phyloP scores from a whole-genome alignment of 306 rosid species.

The Coriaria nepalensis region DNA sequence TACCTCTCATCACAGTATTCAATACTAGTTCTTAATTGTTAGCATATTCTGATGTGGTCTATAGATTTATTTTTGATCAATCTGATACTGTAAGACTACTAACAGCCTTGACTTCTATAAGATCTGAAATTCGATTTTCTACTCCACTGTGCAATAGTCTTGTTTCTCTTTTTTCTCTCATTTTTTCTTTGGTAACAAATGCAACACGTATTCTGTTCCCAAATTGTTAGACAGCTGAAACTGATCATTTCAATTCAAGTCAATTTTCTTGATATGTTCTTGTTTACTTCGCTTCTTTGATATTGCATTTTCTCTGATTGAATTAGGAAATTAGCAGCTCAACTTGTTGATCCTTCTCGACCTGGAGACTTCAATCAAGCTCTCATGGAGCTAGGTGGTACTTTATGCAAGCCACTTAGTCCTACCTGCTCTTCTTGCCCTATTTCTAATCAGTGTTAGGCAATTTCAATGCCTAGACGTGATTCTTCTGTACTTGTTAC shows the following conservation, averaged over 20 bases:
- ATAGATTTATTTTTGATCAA: too few relatives aligned
- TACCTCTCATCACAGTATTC: too few relatives aligned
- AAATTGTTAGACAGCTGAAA: too few relatives aligned
- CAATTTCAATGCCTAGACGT: constrained; percentile 36
- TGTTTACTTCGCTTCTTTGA: too few relatives aligned
- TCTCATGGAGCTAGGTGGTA: constrained; percentile 96
- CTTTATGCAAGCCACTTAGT: constrained; percentile 55
- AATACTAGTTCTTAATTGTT: neutral
- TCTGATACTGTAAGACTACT: too few relatives aligned
- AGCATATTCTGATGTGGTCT: too few relatives aligned
- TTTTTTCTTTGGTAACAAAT: too few relatives aligned
- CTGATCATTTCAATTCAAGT: too few relatives aligned
- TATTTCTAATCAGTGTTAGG: constrained; percentile 49
- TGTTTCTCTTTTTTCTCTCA: constrained; percentile 6
- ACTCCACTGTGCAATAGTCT: neutral
- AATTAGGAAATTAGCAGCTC: constrained; percentile 71
- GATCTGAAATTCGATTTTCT: too few relatives aligned
- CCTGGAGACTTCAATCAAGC: constrained; percentile 95
- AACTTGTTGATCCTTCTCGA: constrained; percentile 60
- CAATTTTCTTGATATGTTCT: too few relatives aligned
- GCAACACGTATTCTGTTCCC: too few relatives aligned
- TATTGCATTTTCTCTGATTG: constrained; percentile 7
- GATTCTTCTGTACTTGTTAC: constrained; percentile 49
- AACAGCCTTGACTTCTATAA: too few relatives aligned
- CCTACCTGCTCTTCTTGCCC: constrained; percentile 82